Evolutionary conservation across 371 early-diverging fungal genomes (phyloP).

Genomic region (Smittium mucronatum): DNA sequence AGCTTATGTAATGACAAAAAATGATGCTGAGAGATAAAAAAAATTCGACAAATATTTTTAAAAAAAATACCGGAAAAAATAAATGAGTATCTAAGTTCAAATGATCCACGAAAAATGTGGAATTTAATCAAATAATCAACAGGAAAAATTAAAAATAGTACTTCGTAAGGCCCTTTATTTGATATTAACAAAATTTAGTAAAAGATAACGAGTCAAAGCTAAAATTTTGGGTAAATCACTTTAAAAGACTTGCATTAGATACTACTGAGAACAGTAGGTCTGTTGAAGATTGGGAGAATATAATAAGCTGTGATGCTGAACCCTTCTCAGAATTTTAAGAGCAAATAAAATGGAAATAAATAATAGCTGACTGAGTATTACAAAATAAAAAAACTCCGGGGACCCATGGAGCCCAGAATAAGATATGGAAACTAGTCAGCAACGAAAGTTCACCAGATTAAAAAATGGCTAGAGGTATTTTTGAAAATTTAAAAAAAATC

Average conservation of each 20-base stretch:
- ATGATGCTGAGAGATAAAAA: too few relatives aligned
- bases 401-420: not conserved
- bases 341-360: not conserved
- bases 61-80: too few relatives aligned
- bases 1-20: too few relatives aligned
- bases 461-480: not conserved
- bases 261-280: not conserved
- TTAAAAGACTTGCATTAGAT: not conserved
- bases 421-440: not conserved
- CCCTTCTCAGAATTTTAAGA: not conserved
- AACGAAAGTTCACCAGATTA: not conserved
- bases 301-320: not conserved
- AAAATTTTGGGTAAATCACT: not conserved
- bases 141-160: not conserved
- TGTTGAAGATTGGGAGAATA: not conserved
- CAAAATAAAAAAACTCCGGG: not conserved
- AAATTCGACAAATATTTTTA: too few relatives aligned
- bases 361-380: not conserved
- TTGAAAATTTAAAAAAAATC: not conserved
- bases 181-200: not conserved
- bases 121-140: not conserved
- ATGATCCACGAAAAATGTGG: too few relatives aligned
- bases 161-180: not conserved
- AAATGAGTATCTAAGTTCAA: too few relatives aligned
- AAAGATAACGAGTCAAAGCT: not conserved